Base-by-base conservation (phyloP, 345 rosid genomes). In the Mallotus nudiflorus region DNA sequence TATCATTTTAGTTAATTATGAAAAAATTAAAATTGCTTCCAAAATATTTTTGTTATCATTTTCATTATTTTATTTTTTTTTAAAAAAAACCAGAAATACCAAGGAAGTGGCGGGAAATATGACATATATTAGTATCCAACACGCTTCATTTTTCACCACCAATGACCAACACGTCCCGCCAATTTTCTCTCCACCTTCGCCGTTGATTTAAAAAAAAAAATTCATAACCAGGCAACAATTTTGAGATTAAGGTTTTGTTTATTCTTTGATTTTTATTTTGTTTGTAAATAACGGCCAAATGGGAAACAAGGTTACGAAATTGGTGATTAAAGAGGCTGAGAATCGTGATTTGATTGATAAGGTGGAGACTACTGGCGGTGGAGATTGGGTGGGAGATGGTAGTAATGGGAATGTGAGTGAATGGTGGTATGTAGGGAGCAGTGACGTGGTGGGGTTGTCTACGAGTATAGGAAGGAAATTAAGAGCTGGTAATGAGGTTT, bases 351-450 rank as follows among this genome's bases (percentile, higher is more conserved):
- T 46, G 79, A 42, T 75, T 3, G 71, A 11, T 8, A 68, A 53
- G 22, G 82, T 62, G 16, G 63, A 28, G 31, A 60, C 24, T 20
- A 62, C 19, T 37, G 60, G 39, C 55, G 39, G 20, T 1, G 76
- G 25, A 57, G 42, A 45, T 7, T 60, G 40, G 28, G 49, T n/a
- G 39, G 71, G 16, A 4, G 45, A 54, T 29, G 68, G 54, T 16
- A 69, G 40, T 60, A 46, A 56, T 33, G 70, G 27, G 46, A 67
- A 40, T 59, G 70, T 58, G 70, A 49, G 74, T 35, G 82, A 89
- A 46, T 95, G 99, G 99, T 92, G 97, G 99, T 80, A 84, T 40
- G 89, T 90, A 29, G 99, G 96, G 1, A 70, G 85, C 54, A 72
- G 91, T 11, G 89, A 81, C 28, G 82, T 92, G 42, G 28, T 94